Evolutionary conservation across 371 early-diverging fungal species (phyloP), one percentile per base, ranked within the genome.

Genomic region (Rhizopus microsporus): DNA sequence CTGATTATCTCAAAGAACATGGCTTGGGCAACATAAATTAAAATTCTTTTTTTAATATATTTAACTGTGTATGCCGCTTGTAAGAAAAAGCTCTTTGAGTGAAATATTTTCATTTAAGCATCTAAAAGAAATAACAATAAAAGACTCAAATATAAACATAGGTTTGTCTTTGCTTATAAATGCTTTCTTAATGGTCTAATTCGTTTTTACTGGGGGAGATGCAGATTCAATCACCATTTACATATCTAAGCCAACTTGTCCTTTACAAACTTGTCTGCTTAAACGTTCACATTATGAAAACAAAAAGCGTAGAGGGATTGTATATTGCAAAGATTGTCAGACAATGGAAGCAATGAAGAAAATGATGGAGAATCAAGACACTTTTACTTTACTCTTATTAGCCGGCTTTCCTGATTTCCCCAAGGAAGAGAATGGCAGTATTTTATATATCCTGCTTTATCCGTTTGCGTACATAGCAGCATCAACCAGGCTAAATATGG

Each of bases 1-100:
- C 88, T 42, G 86, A 90, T 47, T 95, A 95, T 60, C 73, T 93
- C 51, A 86, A 88, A 45, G 94, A 93, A 57, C 92, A 93, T 71
- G 80, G 84, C 0, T 74, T 89, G 23, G 88, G 92, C 30, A 92
- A 92, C 59, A 58, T 78, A 8, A 51, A 58, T 54, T 61, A 66
- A 35, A 60, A 60, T 38, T 38, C 13, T 38, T 43, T 43, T 43
- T 43, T n/a, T 43, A 2, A 54, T n/a, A 31, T 47, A 13, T 47
- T 10, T 7, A 31, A 47, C 29, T 49, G 12, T 15, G 44, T 44
- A 37, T 37, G 38, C 0, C 38, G 13, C 10, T 37, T 37, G 38
- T 5, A 10, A 5, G 3, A 37, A 37, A 37, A 37, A 37, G 38
- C 13, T 37, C 38, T 10, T 37, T 37, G 7, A 3, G 38, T 37